Evolutionary conservation across 2,329 filamentous ascomycete genomes (phyloP), one percentile per base, ranked within the genome.

Genomic region (Xylaria digitata): DNA sequence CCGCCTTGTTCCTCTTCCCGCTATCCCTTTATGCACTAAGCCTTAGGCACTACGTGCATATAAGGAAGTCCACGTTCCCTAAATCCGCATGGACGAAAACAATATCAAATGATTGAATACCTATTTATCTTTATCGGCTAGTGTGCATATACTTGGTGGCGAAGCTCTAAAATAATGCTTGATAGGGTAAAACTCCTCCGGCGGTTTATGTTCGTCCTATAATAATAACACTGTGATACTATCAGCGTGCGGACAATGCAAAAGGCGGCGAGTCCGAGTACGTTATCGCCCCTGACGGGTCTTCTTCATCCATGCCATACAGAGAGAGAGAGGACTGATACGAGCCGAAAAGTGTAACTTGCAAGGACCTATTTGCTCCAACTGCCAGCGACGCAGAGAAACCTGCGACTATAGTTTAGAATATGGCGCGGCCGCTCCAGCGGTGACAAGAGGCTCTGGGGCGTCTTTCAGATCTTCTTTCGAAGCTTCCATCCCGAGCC

Each of bases 181-280:
- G 13, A 8, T 15, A 54, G 52, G 52, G 52, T 54, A 26, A 26
- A 26, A n/a, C 21, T 40, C 5, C 15, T 32, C 23, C 34, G 6
- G 21, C 21, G 23, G 6, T 40, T 4, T 42, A 1, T 32, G 13
- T 45, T 32, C 17, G 23, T 30, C 40, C 23, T 15, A 15, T 37
- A 37, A 56, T 30, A 56, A 30, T 56, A 56, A 56, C 53, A 23
- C 8, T 19, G 37, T 45, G 40, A 45, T 15, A 45, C 37, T 15
- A 45, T 21, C 23, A 56, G 53, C 40, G 11, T 56, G 53, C 40
- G 53, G 53, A 45, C 53, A 56, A 5, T 56, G 53, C 53, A 56
- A 56, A 21, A 56, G 17, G 40, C 53, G 53, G 40, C 37, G 53
- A 45, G 53, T 56, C 37, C 53, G 53, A 56, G 53, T 56, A 56